phyloP scores from a whole-genome alignment of 2,329 filamentous ascomycete genomes.

The Phialemoniopsis sp. region DNA sequence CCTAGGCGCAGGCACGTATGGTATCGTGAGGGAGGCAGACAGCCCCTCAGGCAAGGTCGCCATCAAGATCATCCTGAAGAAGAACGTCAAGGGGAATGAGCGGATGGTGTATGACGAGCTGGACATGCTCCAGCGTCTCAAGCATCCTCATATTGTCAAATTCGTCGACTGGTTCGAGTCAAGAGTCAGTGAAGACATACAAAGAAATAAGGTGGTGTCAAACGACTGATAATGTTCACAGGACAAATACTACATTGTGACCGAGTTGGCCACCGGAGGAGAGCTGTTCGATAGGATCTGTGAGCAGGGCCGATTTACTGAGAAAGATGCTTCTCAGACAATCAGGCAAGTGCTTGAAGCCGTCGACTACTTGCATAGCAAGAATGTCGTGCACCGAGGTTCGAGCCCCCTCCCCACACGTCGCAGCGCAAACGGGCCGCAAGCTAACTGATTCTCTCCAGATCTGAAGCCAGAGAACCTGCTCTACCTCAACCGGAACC shows the following conservation, averaged over 20 bases:
- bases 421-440: neutral
- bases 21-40: conserved; percentile 94
- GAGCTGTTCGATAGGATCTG: conserved; percentile 98
- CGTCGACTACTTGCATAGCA: conserved; percentile 89
- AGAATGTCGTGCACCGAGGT: conserved; percentile 96
- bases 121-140: conserved; percentile 83
- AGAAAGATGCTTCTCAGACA: conserved; percentile 94
- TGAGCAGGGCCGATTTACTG: conserved; percentile 95
- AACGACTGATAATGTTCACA: conserved; percentile 26
- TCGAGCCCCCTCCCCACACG: conserved; percentile 17
- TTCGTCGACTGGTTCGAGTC: conserved; percentile 99
- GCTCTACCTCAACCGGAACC: conserved; percentile 77
- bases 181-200: conserved; percentile 54
- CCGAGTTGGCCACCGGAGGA: conserved; percentile 89
- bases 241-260: conserved; percentile 99
- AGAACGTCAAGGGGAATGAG: conserved; percentile 97
- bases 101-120: conserved; percentile 98
- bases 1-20: conserved; percentile 94
- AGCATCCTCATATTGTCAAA: conserved; percentile 92
- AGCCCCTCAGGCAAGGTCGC: conserved; percentile 80
- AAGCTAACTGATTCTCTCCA: conserved; percentile 28
- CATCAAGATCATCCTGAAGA: conserved; percentile 98
- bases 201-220: neutral
- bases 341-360: conserved; percentile 92
- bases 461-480: conserved; percentile 98